Conservation (phyloP, 1,284 basidiomycete species). For the Pseudozyma thailandica region DNA sequence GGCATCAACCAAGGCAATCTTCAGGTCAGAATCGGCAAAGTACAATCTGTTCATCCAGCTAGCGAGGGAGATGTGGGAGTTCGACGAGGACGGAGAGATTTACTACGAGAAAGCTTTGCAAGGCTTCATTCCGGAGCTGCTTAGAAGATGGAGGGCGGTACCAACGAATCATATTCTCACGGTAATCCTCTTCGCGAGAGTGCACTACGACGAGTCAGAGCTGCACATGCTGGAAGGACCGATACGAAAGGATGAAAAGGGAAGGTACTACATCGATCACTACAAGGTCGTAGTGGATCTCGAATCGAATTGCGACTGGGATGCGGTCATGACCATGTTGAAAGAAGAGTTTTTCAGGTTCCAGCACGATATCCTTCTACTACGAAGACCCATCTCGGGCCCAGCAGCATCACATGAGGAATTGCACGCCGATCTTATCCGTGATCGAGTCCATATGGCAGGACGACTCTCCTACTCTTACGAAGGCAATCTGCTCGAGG, state of each 20-base stretch:
- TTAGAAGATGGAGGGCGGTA: conserved; percentile 72
- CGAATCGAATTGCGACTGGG: conserved; percentile 88
- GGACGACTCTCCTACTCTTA: conserved; percentile 86
- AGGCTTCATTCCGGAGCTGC: conserved; percentile 68
- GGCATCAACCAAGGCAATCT: conserved; percentile 85
- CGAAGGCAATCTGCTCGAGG: conserved; percentile 93
- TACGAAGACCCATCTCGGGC: conserved; percentile 53
- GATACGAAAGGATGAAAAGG: conserved; percentile 80
- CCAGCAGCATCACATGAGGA: conserved; percentile 55
- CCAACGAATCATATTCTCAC: conserved; percentile 91
- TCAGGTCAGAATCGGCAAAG: conserved; percentile 85
- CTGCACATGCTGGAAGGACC: conserved; percentile 65
- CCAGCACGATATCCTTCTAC: conserved; percentile 65
- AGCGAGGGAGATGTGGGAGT: conserved; percentile 95
- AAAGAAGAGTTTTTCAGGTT: conserved; percentile 75
- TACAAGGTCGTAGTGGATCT: conserved; percentile 84
- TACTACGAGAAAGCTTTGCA: conserved; percentile 97
- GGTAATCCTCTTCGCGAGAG: conserved; percentile 92
- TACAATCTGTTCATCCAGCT: conserved; percentile 88
- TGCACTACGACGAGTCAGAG: conserved; percentile 80
- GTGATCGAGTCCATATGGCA: conserved; percentile 58
- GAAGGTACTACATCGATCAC: conserved; percentile 92
- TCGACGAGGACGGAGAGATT: conserved; percentile 84
- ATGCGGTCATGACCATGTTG: conserved; percentile 82
- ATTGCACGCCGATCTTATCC: conserved; percentile 52